Evolutionary conservation across 2,329 filamentous ascomycete genomes (phyloP).

Genomic region (Paracoccidioides lutzii): DNA sequence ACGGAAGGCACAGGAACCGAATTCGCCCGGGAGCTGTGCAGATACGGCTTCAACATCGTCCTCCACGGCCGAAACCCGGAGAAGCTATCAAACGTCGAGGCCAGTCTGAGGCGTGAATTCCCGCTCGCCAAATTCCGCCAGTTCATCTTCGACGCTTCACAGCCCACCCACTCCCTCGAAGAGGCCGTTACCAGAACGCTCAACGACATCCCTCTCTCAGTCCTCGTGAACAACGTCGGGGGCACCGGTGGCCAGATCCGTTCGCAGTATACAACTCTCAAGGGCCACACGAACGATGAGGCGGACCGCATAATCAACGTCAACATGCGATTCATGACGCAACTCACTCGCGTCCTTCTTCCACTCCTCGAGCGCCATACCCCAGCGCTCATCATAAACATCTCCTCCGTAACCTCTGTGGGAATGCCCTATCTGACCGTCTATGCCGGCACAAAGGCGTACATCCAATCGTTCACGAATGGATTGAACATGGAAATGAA

Average conservation of each 20-base stretch:
- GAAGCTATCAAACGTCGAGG: constrained; percentile 36
- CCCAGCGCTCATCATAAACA: constrained; percentile 39
- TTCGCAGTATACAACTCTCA: constrained; percentile 19
- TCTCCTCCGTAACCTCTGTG: constrained; percentile 35
- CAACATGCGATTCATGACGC: constrained; percentile 39
- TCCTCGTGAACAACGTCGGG: constrained; percentile 48
- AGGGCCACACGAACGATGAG: constrained; percentile 22
- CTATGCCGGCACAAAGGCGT: constrained; percentile 38
- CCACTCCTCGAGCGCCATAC: constrained; percentile 30
- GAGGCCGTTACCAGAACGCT: constrained; percentile 14
- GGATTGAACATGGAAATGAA: constrained; percentile 33
- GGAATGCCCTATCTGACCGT: constrained; percentile 36
- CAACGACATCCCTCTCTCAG: constrained; percentile 33
- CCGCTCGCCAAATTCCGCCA: constrained; percentile 29
- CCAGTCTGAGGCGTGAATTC: constrained; percentile 28
- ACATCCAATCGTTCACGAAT: constrained; percentile 29
- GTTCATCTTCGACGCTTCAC: constrained; percentile 35
- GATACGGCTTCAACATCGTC: constrained; percentile 43
- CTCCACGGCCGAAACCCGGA: constrained; percentile 42
- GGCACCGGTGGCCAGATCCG: constrained; percentile 19
- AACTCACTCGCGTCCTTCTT: constrained; percentile 36
- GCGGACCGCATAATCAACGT: constrained; percentile 25
- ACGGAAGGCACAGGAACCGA: constrained; percentile 44
- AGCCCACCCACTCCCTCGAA: constrained; percentile 14
- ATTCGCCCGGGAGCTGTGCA: constrained; percentile 40